Evolutionary conservation across 129 eudicot species (phyloP).

Genomic region (Mikania micrantha): DNA sequence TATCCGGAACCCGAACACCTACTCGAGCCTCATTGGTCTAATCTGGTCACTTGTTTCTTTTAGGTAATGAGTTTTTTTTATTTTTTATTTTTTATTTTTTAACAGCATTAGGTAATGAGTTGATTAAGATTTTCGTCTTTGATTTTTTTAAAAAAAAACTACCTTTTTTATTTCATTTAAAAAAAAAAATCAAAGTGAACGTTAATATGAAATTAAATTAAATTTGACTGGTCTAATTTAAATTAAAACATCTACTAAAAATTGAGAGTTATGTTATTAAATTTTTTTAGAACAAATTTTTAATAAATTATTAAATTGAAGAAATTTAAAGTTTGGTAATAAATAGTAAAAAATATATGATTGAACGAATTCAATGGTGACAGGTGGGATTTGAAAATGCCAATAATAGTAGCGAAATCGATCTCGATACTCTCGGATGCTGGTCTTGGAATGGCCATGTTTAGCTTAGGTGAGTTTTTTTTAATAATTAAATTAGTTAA

Average conservation of each 20-base stretch:
- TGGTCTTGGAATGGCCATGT: slow-evolving; percentile 99
- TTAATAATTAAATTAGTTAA: background rate
- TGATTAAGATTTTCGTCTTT: no score
- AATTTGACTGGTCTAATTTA: no score
- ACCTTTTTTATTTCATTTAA: no score
- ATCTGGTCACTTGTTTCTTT: slow-evolving; percentile 73
- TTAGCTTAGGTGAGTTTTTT: slow-evolving; percentile 71
- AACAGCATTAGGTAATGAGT: no score
- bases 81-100: background rate
- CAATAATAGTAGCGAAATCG: slow-evolving; percentile 59
- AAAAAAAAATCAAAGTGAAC: no score
- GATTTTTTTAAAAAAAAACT: background rate
- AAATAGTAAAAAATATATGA: background rate
- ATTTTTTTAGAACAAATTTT: no score
- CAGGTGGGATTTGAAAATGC: slow-evolving; percentile 93
- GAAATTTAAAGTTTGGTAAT: no score
- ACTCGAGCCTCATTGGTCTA: slow-evolving; percentile 86
- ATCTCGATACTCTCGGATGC: slow-evolving; percentile 88
- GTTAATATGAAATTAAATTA: no score
- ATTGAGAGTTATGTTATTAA: no score
- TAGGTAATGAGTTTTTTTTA: slow-evolving; percentile 31
- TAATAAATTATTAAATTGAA: no score
- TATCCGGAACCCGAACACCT: slow-evolving; percentile 94
- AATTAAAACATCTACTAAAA: no score
- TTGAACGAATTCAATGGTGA: slow-evolving; percentile 15